These are phyloP conservation scores for Glonium stellatum DNA, from an alignment of 495 filamentous ascomycete species.

Conservation along the genomic window DNA sequence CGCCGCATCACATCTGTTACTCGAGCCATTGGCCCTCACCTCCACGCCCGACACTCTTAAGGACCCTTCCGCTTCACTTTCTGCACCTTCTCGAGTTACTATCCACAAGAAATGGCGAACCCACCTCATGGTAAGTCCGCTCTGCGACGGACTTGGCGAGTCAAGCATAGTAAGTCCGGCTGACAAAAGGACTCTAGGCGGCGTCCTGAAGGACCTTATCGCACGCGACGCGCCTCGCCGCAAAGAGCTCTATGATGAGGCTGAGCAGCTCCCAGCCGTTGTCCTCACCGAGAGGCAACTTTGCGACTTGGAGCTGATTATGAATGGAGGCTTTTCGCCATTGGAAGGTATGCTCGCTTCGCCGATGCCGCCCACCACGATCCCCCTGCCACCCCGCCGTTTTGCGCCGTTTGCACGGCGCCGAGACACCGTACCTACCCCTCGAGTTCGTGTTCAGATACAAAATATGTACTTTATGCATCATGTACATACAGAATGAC, in stretches of 20 bases:
- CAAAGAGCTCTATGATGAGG: slow-evolving; percentile 68
- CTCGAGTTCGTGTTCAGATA: not conserved
- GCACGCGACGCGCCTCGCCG: slow-evolving; percentile 80
- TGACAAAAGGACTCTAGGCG: slow-evolving; percentile 42
- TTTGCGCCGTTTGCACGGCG: slow-evolving; percentile 14
- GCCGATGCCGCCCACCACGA: not conserved
- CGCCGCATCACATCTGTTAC: not conserved
- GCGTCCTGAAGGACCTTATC: slow-evolving; percentile 92
- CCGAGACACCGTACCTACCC: slow-evolving; percentile 7
- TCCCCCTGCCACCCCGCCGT: slow-evolving; percentile 3
- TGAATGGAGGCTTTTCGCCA: slow-evolving; percentile 95
- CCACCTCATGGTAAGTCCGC: slow-evolving; percentile 61
- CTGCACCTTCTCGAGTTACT: not conserved
- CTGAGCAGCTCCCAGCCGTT: slow-evolving; percentile 79
- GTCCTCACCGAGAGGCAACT: slow-evolving; percentile 85
- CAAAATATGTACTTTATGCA: slow-evolving; percentile 5
- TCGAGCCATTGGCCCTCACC: slow-evolving; percentile 6
- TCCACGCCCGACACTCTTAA: not conserved
- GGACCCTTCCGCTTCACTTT: not conserved
- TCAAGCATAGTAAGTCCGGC: not conserved
- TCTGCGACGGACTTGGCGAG: not conserved
- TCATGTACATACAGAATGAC: slow-evolving; percentile 11
- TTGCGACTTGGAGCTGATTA: slow-evolving; percentile 92
- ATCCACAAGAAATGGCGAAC: slow-evolving; percentile 54
- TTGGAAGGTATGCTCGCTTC: slow-evolving; percentile 68